Conservation (phyloP, 805 yeast genomes). For the Candida krabiensis region DNA sequence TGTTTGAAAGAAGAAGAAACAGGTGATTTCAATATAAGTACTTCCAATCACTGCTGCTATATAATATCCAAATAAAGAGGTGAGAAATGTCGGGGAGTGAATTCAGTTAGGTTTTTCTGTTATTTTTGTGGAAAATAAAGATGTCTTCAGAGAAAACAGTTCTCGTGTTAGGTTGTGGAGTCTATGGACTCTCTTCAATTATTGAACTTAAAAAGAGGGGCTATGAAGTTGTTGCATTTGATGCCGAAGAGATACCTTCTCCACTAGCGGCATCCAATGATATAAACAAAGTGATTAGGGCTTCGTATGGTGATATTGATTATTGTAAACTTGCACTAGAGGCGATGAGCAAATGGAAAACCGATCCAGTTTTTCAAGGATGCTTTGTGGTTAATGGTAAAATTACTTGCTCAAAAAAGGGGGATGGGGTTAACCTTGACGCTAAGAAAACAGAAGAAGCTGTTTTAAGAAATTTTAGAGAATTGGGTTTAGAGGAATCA, state of each 20-base stretch:
- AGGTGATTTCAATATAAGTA: background rate
- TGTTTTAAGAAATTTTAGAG: background rate
- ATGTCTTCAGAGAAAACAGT: conserved; percentile 9
- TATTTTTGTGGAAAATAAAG: too few relatives aligned
- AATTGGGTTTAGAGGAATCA: background rate
- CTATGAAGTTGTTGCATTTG: conserved; percentile 31
- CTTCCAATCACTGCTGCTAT: background rate
- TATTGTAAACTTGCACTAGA: conserved; percentile 35
- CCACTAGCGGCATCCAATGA: conserved; percentile 42
- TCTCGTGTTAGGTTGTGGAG: conserved; percentile 43
- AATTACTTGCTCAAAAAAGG: conserved; percentile 15
- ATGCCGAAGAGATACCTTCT: conserved; percentile 37
- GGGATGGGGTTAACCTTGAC: conserved; percentile 42
- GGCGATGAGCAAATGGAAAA: conserved; percentile 34
- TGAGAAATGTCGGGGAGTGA: too few relatives aligned
- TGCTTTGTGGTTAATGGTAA: background rate
- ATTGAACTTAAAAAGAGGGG: conserved; percentile 36
- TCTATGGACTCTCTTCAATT: conserved; percentile 45
- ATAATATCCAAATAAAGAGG: background rate
- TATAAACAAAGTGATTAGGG: conserved; percentile 39
- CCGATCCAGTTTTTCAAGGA: conserved; percentile 25
- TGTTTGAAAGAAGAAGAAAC: background rate
- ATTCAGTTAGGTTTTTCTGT: background rate
- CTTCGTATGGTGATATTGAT: conserved; percentile 26
- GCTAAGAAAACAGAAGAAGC: too few relatives aligned